Evolutionary conservation across 2,329 filamentous ascomycete species (phyloP).

Genomic region (Tolypocladium ovalisporum): DNA sequence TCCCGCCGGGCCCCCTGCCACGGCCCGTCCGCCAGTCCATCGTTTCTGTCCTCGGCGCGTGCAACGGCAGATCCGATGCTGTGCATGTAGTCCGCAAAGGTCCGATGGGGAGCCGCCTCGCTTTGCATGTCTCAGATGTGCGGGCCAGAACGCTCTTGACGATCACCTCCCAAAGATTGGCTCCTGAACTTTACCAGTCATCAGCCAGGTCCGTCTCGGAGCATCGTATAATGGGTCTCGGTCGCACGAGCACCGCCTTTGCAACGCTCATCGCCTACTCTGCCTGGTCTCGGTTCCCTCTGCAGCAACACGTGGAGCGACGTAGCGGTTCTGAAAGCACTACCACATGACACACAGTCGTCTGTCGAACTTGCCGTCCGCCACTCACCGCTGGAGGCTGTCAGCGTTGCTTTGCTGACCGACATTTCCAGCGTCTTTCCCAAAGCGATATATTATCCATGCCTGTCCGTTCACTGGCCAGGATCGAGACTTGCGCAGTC

Average conservation of each 20-base stretch:
- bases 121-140: conserved; percentile 1
- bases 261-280: not conserved
- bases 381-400: not conserved
- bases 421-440: not conserved
- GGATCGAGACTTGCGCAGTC: too few relatives aligned
- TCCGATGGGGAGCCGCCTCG: not conserved
- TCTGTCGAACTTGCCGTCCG: too few relatives aligned
- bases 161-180: not conserved
- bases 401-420: not conserved
- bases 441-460: too few relatives aligned
- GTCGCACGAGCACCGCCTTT: not conserved
- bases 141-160: not conserved
- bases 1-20: too few relatives aligned
- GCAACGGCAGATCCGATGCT: conserved; percentile 1
- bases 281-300: not conserved
- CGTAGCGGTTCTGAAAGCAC: not conserved
- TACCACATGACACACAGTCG: not conserved
- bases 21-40: not conserved
- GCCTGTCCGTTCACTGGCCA: too few relatives aligned
- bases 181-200: not conserved
- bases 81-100: not conserved
- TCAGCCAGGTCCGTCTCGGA: not conserved
- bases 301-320: conserved; percentile 1
- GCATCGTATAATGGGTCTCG: not conserved
- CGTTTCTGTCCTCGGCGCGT: not conserved